Evolutionary conservation across 805 yeast genomes (phyloP).

Genomic region (Zygoascus bituminiphila): DNA sequence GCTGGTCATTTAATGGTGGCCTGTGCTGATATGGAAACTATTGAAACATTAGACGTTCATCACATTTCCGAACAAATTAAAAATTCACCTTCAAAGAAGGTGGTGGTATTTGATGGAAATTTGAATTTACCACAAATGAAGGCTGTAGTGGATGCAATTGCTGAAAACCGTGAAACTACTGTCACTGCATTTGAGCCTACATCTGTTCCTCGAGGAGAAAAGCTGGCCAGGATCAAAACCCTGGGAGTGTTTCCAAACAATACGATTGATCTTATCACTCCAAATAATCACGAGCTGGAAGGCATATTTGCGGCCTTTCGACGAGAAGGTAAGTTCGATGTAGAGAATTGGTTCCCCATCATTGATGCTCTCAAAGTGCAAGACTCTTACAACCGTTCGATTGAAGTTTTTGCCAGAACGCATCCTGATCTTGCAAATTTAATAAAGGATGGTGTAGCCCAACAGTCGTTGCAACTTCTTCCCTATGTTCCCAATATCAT

Average conservation of each 20-base stretch:
- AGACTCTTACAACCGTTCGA: slow-evolving; percentile 37
- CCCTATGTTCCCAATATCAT: slow-evolving; percentile 64
- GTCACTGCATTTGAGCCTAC: slow-evolving; percentile 68
- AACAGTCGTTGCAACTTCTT: slow-evolving; percentile 57
- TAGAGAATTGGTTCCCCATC: slow-evolving; percentile 67
- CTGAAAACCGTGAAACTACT: neutral
- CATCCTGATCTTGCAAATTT: slow-evolving; percentile 23
- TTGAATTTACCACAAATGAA: slow-evolving; percentile 39
- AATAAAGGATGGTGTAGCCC: slow-evolving; percentile 34
- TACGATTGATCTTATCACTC: slow-evolving; percentile 44
- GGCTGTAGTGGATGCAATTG: slow-evolving; percentile 23
- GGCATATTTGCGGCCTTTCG: slow-evolving; percentile 45
- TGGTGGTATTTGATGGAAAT: slow-evolving; percentile 62
- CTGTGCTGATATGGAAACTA: slow-evolving; percentile 75
- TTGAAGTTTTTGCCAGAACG: slow-evolving; percentile 30
- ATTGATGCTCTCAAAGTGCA: slow-evolving; percentile 52
- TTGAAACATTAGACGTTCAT: slow-evolving; percentile 40
- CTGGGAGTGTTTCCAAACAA: slow-evolving; percentile 39
- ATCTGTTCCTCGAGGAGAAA: slow-evolving; percentile 51
- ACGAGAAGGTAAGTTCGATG: slow-evolving; percentile 38
- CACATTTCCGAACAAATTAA: slow-evolving; percentile 38
- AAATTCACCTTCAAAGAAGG: slow-evolving; percentile 33
- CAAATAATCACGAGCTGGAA: slow-evolving; percentile 57
- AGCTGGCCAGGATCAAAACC: slow-evolving; percentile 30
- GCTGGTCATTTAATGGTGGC: slow-evolving; percentile 65